Base-by-base conservation (phyloP, 495 filamentous ascomycete species). In the Paragyromitra xinjiangensis region DNA sequence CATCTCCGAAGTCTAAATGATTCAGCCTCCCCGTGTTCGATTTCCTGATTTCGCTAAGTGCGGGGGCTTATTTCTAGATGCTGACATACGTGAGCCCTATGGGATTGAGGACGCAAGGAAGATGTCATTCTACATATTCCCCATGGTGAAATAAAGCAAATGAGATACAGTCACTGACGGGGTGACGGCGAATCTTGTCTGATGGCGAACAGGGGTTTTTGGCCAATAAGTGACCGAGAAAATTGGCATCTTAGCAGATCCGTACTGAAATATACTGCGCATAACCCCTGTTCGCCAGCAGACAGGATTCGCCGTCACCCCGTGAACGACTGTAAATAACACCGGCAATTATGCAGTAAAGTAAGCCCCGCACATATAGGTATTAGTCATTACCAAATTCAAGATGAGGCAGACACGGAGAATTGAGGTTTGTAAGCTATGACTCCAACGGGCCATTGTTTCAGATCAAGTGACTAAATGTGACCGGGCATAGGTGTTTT, bases 21-120 rank as follows among this genome's bases (percentile, higher is more conserved):
- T 62, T 62, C 14, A 61, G 64, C 72, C 55, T 22, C 42, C 11
- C 26, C 50, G 59, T 19, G 29, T 59, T 39, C 34, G 42, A 58
- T n/a, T 67, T 40, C 64, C 64, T 24, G 44, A 66, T 68, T 69
- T 48, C 24, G 44, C 50, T 19, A 22, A 61, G 22, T 45, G 66
- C 48, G 48, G 63, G 44, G 9, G 16, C 19, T 71, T 75, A 34
- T 74, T 22, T 55, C 58, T 40, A 24, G 19, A 12, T 55, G 50
- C 72, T 71, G 73, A 70, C 67, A 69, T 75, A 62, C 4, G 29
- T 61, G 9, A 75, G 63, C 22, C 72, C 64, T 69, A 39, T 37
- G 34, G 3, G 50, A 67, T 37, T 29, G 42, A 19, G 50, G 16
- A 12, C 34, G 34, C 26, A 7, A 9, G 11, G 19, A 53, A 6